Base-by-base conservation (phyloP, 768 basidiomycete genomes). In the Gloeopeniophorella convolvens region DNA sequence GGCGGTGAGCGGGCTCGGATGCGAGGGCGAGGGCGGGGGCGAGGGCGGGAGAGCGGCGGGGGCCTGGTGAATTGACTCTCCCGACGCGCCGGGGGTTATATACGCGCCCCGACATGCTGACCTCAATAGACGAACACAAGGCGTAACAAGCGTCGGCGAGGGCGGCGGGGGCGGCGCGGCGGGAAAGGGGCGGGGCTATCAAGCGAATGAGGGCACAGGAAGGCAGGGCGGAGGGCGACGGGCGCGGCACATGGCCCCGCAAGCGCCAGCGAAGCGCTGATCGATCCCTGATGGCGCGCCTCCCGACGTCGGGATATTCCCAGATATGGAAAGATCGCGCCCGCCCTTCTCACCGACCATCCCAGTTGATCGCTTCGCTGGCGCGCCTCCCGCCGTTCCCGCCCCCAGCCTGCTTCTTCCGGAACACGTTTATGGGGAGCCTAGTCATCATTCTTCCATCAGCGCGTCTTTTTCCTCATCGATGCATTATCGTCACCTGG, bases 71-170 rank as follows among this genome's bases (percentile, higher is more conserved):
- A 37, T 52, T 44, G 41, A 13, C 1, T 40, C 39, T 42, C 54
- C 31, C n/a, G 41, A 32, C 40, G 28, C 30, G 4, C 9, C 32
- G 35, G 7, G 30, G 8, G 26, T 51, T 55, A 45, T 48, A 52
- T 43, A 42, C 23, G 33, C 6, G 16, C 3, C 13, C 34, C 30
- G 30, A 23, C 48, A 45, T 36, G 37, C 39, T 45, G 37, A 21
- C 9, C 39, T 24, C 39, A 40, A 36, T 34, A 6, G 37, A 13
- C 27, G 45, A 31, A 42, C 41, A 37, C 39, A 47, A 35, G 21
- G 21, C 7, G 23, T 23, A 48, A 53, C 50, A 45, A 32, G 27
- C 35, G 12, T 3, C 26, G 26, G 21, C 12, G n/a, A n/a, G 45
- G 35, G 37, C 3, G 18, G 18, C 45, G 34, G 34, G 28, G 34